A percentile compares a stretch with the other conserved stretches of the same genome.
Conservation (phyloP, 2,329 filamentous ascomycete genomes). For the Colletotrichum sp. region DNA sequence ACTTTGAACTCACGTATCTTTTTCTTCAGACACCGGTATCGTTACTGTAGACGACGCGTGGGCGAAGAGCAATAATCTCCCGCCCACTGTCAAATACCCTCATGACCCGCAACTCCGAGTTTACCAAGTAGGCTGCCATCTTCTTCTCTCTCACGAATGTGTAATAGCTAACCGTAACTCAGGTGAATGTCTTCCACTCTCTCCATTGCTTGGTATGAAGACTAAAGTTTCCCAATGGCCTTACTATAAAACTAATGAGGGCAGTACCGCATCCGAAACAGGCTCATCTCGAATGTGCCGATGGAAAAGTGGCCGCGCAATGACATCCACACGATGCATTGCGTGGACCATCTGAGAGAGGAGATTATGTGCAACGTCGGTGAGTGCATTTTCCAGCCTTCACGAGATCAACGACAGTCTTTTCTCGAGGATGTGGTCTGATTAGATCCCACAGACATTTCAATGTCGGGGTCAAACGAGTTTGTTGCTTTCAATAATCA, state of each 20-base stretch:
- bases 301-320: not conserved
- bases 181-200: not conserved
- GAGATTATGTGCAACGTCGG: not conserved
- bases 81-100: not conserved
- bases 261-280: not conserved
- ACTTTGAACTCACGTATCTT: not conserved
- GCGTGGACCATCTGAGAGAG: not conserved
- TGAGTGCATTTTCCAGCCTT: not conserved
- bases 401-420: fast-evolving
- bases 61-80: not conserved
- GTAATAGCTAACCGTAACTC: not conserved
- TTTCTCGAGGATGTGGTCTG: fast-evolving
- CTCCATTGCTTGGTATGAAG: conserved; percentile 1
- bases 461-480: not conserved
- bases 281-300: not conserved
- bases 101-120: not conserved
- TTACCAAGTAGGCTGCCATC: not conserved
- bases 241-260: not conserved
- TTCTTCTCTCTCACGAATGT: not conserved
- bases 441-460: not conserved
- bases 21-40: not conserved
- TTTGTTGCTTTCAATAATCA: not conserved
- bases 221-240: fast-evolving
- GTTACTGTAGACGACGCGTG: not conserved
- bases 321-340: conserved; percentile 1